Percentiles rank a stretch among this genome's conserved stretches.
Evolutionary conservation across 768 basidiomycete genomes (phyloP).

Genomic region (Saitozyma podzolica): DNA sequence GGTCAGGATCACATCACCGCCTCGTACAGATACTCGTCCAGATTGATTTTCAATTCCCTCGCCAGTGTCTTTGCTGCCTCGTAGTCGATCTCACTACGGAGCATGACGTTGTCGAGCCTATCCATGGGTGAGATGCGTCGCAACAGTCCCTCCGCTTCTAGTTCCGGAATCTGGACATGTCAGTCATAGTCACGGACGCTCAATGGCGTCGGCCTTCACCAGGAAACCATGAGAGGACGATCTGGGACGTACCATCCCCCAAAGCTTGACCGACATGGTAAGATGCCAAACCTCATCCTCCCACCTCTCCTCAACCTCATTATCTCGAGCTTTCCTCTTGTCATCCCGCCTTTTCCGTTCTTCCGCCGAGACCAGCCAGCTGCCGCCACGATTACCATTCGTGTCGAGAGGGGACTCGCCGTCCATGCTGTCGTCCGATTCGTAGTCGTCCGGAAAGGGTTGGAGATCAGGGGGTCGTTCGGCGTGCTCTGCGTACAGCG

Average conservation of each 20-base stretch:
- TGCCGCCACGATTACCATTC: constrained; percentile 33
- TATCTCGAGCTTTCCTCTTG: constrained; percentile 64
- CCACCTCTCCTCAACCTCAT: constrained; percentile 81
- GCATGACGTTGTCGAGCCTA: constrained; percentile 47
- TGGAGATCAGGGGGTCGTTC: constrained; percentile 63
- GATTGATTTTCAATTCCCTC: constrained; percentile 34
- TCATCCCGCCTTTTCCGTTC: constrained; percentile 72
- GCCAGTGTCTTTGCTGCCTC: constrained; percentile 34
- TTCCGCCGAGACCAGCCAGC: constrained; percentile 59
- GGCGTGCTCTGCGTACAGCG: constrained; percentile 56
- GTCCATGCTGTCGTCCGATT: constrained; percentile 17
- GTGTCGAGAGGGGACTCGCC: constrained; percentile 9
- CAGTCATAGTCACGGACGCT: background rate
- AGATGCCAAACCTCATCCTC: constrained; percentile 70
- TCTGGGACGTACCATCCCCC: constrained; percentile 73
- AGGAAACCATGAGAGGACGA: background rate
- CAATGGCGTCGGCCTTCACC: constrained; percentile 1
- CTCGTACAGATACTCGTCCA: constrained; percentile 48
- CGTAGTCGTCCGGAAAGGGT: constrained; percentile 56
- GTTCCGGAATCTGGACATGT: constrained; percentile 54
- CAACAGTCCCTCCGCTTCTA: constrained; percentile 44
- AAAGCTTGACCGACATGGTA: constrained; percentile 62
- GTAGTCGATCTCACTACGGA: constrained; percentile 46
- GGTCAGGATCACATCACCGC: constrained; percentile 13
- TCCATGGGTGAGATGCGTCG: constrained; percentile 42